These are phyloP conservation scores for Alternaria brassicae DNA, from an alignment of 2,329 filamentous ascomycete genomes.

Conservation along the genomic window DNA sequence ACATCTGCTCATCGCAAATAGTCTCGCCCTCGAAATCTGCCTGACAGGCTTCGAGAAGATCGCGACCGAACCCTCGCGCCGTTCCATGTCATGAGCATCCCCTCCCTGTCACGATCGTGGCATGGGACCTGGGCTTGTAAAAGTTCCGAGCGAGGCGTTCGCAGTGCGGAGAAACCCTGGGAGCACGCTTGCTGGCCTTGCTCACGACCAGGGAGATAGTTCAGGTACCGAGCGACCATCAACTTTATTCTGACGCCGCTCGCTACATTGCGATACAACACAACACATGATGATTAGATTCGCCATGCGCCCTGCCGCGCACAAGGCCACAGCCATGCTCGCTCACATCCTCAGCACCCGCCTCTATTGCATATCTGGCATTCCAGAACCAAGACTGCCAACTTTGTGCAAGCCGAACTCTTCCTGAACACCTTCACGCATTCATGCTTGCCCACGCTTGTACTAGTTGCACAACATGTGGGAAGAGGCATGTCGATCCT, in stretches of 20 bases:
- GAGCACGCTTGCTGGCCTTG: conserved; percentile 42
- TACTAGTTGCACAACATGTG: conserved; percentile 30
- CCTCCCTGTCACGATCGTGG: conserved; percentile 45
- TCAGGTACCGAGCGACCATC: conserved; percentile 45
- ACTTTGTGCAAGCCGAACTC: conserved; percentile 17
- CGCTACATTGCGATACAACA: conserved; percentile 5
- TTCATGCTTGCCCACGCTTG: conserved; percentile 21
- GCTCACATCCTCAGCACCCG: not conserved
- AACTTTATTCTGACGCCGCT: conserved; percentile 48
- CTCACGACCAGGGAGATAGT: conserved; percentile 47
- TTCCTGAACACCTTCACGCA: conserved; percentile 16
- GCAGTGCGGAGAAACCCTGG: conserved; percentile 51
- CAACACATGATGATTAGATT: conserved; percentile 5
- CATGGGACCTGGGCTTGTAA: conserved; percentile 50
- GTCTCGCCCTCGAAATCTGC: conserved; percentile 7
- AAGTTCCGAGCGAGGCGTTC: conserved; percentile 49
- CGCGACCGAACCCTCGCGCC: conserved; percentile 33
- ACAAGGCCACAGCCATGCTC: conserved; percentile 1
- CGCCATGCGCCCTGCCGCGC: not conserved
- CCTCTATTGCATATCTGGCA: not conserved
- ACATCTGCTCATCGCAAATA: conserved; percentile 29
- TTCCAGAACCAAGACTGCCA: conserved; percentile 16
- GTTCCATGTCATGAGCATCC: conserved; percentile 29
- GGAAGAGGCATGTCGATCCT: conserved; percentile 27
- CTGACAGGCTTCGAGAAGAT: conserved; percentile 39